Conservation (phyloP, 169 alveolate species). For the Cryptosporidium canis region DNA sequence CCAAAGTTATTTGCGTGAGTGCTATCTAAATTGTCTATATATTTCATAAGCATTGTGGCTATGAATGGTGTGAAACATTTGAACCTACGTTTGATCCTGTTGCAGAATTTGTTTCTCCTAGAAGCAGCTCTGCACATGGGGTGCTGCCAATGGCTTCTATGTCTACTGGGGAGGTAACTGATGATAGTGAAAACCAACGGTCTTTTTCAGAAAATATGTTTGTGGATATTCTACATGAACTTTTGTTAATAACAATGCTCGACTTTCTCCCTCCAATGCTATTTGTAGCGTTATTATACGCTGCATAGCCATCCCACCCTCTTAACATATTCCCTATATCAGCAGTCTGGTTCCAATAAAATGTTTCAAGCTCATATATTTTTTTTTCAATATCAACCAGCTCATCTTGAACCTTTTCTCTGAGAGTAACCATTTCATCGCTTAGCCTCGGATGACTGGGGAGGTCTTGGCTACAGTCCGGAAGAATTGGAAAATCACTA, state of each 20-base stretch:
- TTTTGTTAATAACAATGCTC: conserved; percentile 9
- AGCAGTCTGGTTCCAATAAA: conserved; percentile 74
- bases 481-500: neutral
- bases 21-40: conserved; percentile 5
- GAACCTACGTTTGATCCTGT: conserved; percentile 64
- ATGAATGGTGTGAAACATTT: conserved; percentile 27
- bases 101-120: conserved; percentile 43
- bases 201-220: conserved; percentile 56
- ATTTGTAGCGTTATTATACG: conserved; percentile 8
- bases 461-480: neutral
- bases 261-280: conserved; percentile 58
- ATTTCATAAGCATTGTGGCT: neutral
- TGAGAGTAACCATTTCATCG: conserved; percentile 70
- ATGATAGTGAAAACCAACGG: conserved; percentile 62
- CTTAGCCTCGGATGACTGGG: neutral
- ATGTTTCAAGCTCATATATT: conserved; percentile 77
- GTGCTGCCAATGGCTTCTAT: conserved; percentile 6
- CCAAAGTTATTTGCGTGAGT: conserved; percentile 19
- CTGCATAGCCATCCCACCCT: conserved; percentile 78
- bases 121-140: neutral
- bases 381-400: conserved; percentile 63
- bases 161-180: conserved; percentile 65
- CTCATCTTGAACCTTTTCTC: conserved; percentile 73
- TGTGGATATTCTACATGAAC: conserved; percentile 8
- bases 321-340: conserved; percentile 77